Conservation (phyloP, 306 rosid species). For the Datisca glomerata region DNA sequence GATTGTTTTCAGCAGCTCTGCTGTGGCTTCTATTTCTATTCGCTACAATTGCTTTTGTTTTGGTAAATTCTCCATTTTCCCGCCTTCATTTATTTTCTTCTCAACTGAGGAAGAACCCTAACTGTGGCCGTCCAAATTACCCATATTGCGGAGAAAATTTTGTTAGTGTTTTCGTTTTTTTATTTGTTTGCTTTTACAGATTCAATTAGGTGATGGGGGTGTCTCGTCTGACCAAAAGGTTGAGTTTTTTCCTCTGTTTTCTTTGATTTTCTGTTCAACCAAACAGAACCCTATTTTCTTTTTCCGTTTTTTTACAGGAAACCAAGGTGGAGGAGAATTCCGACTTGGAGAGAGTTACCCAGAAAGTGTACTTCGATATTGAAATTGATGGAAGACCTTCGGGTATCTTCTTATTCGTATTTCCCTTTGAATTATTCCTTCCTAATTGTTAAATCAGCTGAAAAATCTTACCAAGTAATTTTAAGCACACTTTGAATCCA, state of each 20-base stretch:
- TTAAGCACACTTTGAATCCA: no score
- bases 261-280: not conserved
- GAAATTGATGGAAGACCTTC: slow-evolving; percentile 31
- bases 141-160: not conserved
- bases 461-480: no score
- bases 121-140: not conserved
- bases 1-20: slow-evolving; percentile 18
- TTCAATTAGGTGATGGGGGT: slow-evolving; percentile 3
- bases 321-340: slow-evolving; percentile 17
- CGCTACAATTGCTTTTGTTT: slow-evolving; percentile 20
- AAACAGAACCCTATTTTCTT: not conserved
- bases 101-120: no score
- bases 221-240: slow-evolving; percentile 7
- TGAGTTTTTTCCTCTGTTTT: not conserved
- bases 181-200: not conserved
- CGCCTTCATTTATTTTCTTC: not conserved
- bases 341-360: slow-evolving; percentile 32
- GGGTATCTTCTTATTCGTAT: slow-evolving; percentile 25
- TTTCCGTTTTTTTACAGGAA: slow-evolving; percentile 8
- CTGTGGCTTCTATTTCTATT: slow-evolving; percentile 34
- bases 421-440: no score
- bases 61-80: slow-evolving; percentile 15
- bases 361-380: slow-evolving; percentile 36
- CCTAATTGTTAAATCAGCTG: no score
- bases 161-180: not conserved